Evolutionary conservation across 805 yeast species (phyloP).

Genomic region (Nakazawaea holstii): DNA sequence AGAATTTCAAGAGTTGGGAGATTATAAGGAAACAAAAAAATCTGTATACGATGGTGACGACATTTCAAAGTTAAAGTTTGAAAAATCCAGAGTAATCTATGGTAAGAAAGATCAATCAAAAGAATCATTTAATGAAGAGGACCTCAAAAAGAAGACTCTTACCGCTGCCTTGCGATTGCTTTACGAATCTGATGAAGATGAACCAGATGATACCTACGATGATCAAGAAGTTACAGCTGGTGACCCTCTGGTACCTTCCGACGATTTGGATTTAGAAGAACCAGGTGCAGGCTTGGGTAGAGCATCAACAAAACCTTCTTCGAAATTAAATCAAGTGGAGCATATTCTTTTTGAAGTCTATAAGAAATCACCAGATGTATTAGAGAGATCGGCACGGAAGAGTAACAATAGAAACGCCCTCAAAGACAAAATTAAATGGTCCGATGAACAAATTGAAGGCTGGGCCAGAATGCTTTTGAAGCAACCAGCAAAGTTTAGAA

Average conservation of each 20-base stretch:
- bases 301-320: constrained; percentile 11
- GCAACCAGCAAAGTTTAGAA: constrained; percentile 55
- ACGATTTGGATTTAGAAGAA: constrained; percentile 11
- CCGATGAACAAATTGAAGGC: constrained; percentile 90
- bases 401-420: constrained; percentile 45
- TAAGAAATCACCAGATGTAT: constrained; percentile 43
- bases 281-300: constrained; percentile 8
- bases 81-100: constrained; percentile 20
- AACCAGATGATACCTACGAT: constrained; percentile 73
- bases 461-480: constrained; percentile 78
- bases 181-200: constrained; percentile 78
- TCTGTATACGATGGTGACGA: constrained; percentile 27
- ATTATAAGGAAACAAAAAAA: constrained; percentile 20
- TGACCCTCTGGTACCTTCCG: not conserved
- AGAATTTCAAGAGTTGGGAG: constrained; percentile 27
- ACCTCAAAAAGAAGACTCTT: constrained; percentile 51
- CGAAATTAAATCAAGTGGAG: constrained; percentile 42
- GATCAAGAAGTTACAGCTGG: constrained; percentile 42
- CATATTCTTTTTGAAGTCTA: constrained; percentile 49
- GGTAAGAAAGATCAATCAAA: constrained; percentile 28
- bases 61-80: constrained; percentile 23
- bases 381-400: constrained; percentile 46
- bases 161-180: constrained; percentile 52
- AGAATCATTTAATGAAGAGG: constrained; percentile 24
- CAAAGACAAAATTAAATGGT: constrained; percentile 55